Conservation (phyloP, 306 rosid species). For the Glycyrrhiza uralensis region DNA sequence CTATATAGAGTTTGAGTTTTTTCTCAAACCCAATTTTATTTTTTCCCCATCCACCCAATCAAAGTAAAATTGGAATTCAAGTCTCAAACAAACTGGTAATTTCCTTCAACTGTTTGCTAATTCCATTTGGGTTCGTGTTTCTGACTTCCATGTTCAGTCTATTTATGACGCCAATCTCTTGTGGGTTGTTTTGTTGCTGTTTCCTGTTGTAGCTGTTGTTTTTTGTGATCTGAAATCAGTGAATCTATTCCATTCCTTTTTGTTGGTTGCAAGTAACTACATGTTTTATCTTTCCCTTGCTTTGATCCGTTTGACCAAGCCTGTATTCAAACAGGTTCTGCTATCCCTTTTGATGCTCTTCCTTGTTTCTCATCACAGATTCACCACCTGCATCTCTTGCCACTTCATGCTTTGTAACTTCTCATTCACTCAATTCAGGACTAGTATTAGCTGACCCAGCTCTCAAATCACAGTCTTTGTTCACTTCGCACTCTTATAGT, state of each 20-base stretch:
- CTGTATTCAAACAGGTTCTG: conserved; percentile 22
- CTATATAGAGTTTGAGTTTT: conserved; percentile 7
- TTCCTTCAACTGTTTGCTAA: conserved; percentile 25
- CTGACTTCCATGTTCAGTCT: conserved; percentile 17
- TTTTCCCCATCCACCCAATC: conserved; percentile 13
- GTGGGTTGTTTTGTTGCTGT: conserved; percentile 37
- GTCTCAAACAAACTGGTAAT: conserved; percentile 44
- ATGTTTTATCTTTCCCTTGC: conserved; percentile 32
- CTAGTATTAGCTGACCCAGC: conserved; percentile 29
- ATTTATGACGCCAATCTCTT: conserved; percentile 36
- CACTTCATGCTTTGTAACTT: conserved; percentile 34
- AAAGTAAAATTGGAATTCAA: conserved; percentile 28
- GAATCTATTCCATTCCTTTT: conserved; percentile 41
- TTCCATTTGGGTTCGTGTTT: conserved; percentile 30
- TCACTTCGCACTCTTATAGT: not conserved
- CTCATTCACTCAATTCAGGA: conserved; percentile 30
- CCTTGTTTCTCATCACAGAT: conserved; percentile 4
- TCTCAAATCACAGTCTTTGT: conserved; percentile 15
- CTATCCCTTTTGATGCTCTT: conserved; percentile 13
- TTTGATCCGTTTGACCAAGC: conserved; percentile 43
- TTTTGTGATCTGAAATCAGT: conserved; percentile 49
- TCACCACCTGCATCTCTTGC: conserved; percentile 12
- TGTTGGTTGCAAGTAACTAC: conserved; percentile 22
- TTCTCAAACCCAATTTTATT: not conserved
- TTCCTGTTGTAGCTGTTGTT: conserved; percentile 29